phyloP scores from a whole-genome alignment of 2,329 filamentous ascomycete genomes.

The Dactylellina sp. region DNA sequence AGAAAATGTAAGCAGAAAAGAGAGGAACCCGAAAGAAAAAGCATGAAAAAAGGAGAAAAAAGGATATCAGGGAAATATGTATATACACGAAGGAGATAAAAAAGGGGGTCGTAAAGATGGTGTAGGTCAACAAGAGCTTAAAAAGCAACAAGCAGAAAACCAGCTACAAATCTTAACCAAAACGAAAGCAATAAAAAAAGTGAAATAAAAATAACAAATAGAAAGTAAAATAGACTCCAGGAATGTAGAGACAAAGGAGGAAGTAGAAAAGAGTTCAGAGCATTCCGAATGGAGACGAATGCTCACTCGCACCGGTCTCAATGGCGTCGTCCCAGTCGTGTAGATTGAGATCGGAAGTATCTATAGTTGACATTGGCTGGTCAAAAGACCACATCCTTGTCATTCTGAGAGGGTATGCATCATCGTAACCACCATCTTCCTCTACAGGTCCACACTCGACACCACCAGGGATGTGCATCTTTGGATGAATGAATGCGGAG shows the following conservation, averaged over 20 bases:
- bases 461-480: constrained; percentile 38
- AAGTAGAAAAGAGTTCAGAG: constrained; percentile 2
- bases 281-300: background rate
- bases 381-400: constrained; percentile 44
- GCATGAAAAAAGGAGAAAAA: background rate
- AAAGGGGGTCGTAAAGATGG: background rate
- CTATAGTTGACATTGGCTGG: background rate
- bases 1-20: background rate
- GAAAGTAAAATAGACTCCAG: no score
- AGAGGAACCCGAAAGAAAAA: constrained; percentile 9
- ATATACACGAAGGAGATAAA: constrained; percentile 18
- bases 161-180: background rate
- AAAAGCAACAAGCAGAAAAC: background rate
- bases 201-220: background rate
- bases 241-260: no score
- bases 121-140: background rate
- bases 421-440: constrained; percentile 25
- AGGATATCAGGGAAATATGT: constrained; percentile 12
- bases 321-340: constrained; percentile 13
- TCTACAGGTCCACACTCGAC: constrained; percentile 41
- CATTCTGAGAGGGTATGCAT: constrained; percentile 40
- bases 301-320: background rate
- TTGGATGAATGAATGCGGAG: constrained; percentile 47
- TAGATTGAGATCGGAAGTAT: background rate
- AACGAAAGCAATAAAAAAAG: background rate